Conservation (phyloP, 2,329 filamentous ascomycete species). For the Periglandula ipomoeae region DNA sequence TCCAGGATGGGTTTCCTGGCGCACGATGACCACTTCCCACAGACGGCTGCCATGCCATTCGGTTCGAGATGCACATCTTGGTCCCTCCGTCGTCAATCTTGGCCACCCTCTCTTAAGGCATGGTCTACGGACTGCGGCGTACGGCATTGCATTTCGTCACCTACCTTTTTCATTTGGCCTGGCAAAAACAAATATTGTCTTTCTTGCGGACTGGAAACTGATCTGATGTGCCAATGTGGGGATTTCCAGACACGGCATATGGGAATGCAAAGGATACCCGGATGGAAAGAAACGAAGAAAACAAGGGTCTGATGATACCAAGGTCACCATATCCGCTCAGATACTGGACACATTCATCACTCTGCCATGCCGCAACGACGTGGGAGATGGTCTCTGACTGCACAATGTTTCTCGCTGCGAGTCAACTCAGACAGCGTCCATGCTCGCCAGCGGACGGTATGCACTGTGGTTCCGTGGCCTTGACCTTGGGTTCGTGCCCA, state of each 20-base stretch:
- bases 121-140: not conserved
- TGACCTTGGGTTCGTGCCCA: not conserved
- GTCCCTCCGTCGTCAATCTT: conserved; percentile 1
- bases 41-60: not conserved
- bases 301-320: not conserved
- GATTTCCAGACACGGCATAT: not conserved
- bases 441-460: not conserved
- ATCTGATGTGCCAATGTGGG: not conserved
- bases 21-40: not conserved
- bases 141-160: not conserved
- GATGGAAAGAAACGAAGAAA: not conserved
- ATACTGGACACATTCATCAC: not conserved
- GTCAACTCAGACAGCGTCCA: not conserved
- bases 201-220: not conserved
- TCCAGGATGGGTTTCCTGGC: not conserved
- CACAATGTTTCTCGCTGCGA: not conserved
- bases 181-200: not conserved
- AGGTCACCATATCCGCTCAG: not conserved
- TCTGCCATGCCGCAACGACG: not conserved
- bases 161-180: too few relatives aligned
- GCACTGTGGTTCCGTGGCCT: not conserved
- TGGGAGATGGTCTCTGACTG: not conserved
- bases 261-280: not conserved
- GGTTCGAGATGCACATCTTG: conserved; percentile 2
- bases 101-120: not conserved